phyloP scores from a whole-genome alignment of 2,329 filamentous ascomycete species.

The Sporothrix schenckii region DNA sequence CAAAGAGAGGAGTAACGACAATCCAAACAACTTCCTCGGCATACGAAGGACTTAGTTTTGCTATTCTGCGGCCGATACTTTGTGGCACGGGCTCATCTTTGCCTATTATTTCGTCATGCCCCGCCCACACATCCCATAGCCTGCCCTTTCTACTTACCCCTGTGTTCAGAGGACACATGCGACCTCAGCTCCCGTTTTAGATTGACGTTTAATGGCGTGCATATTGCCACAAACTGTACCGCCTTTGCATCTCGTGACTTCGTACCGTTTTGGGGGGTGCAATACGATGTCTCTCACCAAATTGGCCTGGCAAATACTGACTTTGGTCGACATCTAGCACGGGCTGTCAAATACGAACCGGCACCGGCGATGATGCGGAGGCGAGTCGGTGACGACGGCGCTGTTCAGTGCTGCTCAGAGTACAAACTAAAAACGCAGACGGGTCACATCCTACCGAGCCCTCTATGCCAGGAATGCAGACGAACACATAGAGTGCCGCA shows the following conservation, averaged over 20 bases:
- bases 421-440: no score
- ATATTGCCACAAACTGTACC: slow-evolving; percentile 7
- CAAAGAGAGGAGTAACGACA: not conserved
- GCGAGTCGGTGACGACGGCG: not conserved
- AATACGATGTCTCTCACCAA: not conserved
- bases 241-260: not conserved
- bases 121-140: not conserved
- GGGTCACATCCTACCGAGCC: not conserved
- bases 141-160: not conserved
- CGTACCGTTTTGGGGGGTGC: not conserved
- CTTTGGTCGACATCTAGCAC: not conserved
- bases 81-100: not conserved
- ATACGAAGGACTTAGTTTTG: not conserved
- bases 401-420: not conserved
- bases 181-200: not conserved
- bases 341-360: not conserved
- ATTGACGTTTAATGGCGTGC: slow-evolving; percentile 10
- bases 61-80: not conserved
- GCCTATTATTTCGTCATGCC: slow-evolving; percentile 17
- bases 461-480: not conserved
- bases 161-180: not conserved
- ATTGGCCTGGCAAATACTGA: not conserved
- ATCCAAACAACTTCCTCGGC: no score
- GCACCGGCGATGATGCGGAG: not conserved
- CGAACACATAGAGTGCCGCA: not conserved